These are phyloP conservation scores for Diaporthe nobilis DNA, from an alignment of 2,329 filamentous ascomycete genomes.

Conservation along the genomic window DNA sequence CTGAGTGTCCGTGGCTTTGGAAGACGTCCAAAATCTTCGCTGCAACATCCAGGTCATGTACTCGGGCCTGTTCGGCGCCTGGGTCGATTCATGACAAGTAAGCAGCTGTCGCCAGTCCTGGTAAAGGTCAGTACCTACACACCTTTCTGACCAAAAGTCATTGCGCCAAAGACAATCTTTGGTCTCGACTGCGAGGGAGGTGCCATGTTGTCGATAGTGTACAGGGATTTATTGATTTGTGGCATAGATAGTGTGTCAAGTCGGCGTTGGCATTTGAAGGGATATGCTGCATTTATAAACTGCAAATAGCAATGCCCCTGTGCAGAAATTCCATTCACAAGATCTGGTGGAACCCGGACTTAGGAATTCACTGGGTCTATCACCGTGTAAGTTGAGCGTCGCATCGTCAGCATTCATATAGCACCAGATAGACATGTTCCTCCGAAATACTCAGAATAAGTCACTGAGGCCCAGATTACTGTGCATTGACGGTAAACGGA, in stretches of 20 bases:
- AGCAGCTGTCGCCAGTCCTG: not conserved
- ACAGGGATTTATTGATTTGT: not conserved
- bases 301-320: not conserved
- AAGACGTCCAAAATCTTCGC: constrained; percentile 75
- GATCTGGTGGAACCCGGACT: not conserved
- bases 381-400: not conserved
- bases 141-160: constrained; percentile 48
- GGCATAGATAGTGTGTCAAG: not conserved
- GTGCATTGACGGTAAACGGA: not conserved
- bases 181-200: not conserved
- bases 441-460: not conserved
- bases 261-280: not conserved
- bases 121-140: not conserved
- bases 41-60: constrained; percentile 62
- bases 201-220: not conserved
- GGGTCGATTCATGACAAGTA: not conserved
- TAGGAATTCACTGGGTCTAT: not conserved
- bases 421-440: not conserved
- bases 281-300: not conserved
- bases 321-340: not conserved
- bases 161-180: constrained; percentile 50
- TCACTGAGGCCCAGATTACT: not conserved
- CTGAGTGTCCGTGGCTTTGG: constrained; percentile 75
- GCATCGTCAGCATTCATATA: not conserved
- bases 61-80: constrained; percentile 48